A percentile compares a stretch with the other conserved stretches of the same genome.
These are phyloP conservation scores for Jacaranda copaia DNA, from an alignment of 257 asterid species.

Conservation along the genomic window DNA sequence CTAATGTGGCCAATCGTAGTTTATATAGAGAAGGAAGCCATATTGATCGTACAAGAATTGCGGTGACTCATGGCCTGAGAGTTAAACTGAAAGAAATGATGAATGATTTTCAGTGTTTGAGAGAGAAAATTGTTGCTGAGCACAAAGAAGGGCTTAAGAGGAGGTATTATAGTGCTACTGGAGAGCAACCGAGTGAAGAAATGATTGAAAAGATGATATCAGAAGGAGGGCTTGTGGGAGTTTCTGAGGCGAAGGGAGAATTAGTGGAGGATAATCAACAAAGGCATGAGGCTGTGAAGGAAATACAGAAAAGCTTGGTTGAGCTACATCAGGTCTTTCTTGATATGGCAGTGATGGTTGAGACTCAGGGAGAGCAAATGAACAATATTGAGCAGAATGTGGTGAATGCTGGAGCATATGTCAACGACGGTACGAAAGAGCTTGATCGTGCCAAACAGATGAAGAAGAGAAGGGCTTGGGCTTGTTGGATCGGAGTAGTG, in stretches of 20 bases:
- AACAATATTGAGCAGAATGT: constrained; percentile 79
- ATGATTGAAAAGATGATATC: constrained; percentile 58
- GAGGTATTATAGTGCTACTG: constrained; percentile 52
- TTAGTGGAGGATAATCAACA: constrained; percentile 55
- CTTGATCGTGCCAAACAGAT: constrained; percentile 61
- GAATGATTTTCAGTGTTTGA: constrained; percentile 73
- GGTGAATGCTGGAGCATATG: constrained; percentile 54
- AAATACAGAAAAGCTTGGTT: constrained; percentile 69
- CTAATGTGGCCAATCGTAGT: constrained; percentile 56
- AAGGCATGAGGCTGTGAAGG: constrained; percentile 73
- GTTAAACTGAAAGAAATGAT: constrained; percentile 64
- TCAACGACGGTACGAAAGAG: constrained; percentile 58
- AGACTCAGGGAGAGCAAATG: constrained; percentile 77
- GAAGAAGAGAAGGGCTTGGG: constrained; percentile 60
- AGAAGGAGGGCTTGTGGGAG: constrained; percentile 38
- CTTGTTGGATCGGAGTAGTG: constrained; percentile 66
- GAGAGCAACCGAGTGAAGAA: constrained; percentile 65
- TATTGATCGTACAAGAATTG: constrained; percentile 67
- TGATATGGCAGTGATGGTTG: constrained; percentile 91
- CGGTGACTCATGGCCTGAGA: constrained; percentile 74
- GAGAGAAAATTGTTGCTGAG: constrained; percentile 60
- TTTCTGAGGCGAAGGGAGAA: constrained; percentile 53
- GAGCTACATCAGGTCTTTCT: constrained; percentile 83
- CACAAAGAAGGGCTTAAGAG: constrained; percentile 66
- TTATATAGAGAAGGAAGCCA: constrained; percentile 57